Percentiles rank a stretch among this genome's conserved stretches.
Conservation (phyloP, 257 asterid species). For the Sherardia arvensis region DNA sequence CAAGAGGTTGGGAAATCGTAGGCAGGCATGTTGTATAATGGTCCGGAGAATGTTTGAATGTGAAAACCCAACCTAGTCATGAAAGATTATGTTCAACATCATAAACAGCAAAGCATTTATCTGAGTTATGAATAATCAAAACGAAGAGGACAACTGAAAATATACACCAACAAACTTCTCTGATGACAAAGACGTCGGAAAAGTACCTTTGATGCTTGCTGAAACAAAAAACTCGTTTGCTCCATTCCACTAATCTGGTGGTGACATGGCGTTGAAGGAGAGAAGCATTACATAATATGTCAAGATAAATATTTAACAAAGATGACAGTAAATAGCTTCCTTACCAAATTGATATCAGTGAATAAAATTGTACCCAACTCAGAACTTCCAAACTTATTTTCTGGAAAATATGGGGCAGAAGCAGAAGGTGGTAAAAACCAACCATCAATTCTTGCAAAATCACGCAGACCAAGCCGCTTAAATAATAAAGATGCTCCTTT, state of each 20-base stretch:
- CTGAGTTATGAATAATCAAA: neutral
- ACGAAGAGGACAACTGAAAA: neutral
- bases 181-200: neutral
- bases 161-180: neutral
- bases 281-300: conserved; percentile 10
- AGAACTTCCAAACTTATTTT: conserved; percentile 53
- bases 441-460: conserved; percentile 92
- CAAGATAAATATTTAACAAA: conserved; percentile 8
- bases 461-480: conserved; percentile 67
- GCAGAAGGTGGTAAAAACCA: conserved; percentile 69
- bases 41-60: conserved; percentile 81
- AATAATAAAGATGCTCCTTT: conserved; percentile 77
- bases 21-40: conserved; percentile 69
- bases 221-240: conserved; percentile 90
- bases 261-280: conserved; percentile 12
- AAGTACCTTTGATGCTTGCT: conserved; percentile 79
- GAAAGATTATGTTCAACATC: neutral
- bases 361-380: conserved; percentile 58
- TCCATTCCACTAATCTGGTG: conserved; percentile 89
- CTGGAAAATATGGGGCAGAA: conserved; percentile 36
- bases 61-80: conserved; percentile 77
- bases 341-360: conserved; percentile 84
- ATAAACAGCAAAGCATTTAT: neutral
- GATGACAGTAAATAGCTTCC: conserved; percentile 17
- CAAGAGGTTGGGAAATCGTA: conserved; percentile 57